Percentiles rank a stretch among this genome's conserved stretches.
phyloP scores from a whole-genome alignment of 208 protist genomes.

The Plasmodiophora brassicae region DNA sequence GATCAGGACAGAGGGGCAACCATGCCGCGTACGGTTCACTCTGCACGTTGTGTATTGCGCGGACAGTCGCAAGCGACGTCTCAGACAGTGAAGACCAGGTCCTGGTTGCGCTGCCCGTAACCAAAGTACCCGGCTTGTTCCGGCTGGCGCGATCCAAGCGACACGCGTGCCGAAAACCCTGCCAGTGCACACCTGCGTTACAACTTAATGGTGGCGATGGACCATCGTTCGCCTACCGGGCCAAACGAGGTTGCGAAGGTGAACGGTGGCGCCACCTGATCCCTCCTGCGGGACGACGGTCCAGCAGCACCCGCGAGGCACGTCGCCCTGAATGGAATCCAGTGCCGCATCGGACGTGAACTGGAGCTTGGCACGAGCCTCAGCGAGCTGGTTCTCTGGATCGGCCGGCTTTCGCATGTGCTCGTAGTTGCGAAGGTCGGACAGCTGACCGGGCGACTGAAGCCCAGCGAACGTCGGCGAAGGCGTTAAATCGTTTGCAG shows the following conservation, averaged over 20 bases:
- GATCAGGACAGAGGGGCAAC: no score
- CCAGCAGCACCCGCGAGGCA: not conserved
- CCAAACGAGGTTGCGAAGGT: not conserved
- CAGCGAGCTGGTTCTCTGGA: not conserved
- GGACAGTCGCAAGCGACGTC: no score
- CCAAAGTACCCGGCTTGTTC: not conserved
- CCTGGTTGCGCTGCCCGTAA: conserved; percentile 19
- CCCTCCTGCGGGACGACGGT: not conserved
- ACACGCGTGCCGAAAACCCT: not conserved
- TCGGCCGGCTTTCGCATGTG: not conserved
- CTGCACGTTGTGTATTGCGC: no score
- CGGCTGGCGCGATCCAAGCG: not conserved
- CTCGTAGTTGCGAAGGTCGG: not conserved
- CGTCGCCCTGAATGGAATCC: not conserved
- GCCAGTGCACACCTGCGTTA: no score
- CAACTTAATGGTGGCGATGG: no score
- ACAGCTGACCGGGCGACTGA: not conserved
- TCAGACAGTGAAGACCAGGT: not conserved
- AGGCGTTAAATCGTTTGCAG: not conserved
- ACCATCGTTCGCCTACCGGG: not conserved
- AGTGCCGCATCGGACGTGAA: not conserved
- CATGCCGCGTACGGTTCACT: no score
- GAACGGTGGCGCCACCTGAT: not conserved
- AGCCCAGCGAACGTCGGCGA: not conserved
- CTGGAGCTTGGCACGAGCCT: not conserved